phyloP scores from a whole-genome alignment of 2,329 filamentous ascomycete species.

The Pyrenophora tritici-repentis region DNA sequence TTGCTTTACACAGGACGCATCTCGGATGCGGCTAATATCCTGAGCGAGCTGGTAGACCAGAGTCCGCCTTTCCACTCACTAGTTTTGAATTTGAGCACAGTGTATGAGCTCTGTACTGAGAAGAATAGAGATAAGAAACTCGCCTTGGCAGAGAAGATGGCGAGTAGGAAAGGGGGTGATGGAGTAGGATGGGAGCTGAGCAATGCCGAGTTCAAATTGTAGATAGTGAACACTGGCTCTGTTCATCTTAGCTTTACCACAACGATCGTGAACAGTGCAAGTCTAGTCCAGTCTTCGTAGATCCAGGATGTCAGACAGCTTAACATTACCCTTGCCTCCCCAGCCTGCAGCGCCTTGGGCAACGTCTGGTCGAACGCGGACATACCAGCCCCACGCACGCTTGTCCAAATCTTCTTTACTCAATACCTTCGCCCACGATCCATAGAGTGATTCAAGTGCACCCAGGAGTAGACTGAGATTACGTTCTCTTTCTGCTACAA shows the following conservation, averaged over 20 bases:
- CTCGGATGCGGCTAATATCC: slow-evolving; percentile 62
- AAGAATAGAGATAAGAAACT: slow-evolving; percentile 71
- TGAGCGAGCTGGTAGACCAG: slow-evolving; percentile 68
- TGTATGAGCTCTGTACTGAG: slow-evolving; percentile 91
- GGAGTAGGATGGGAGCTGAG: slow-evolving; percentile 69
- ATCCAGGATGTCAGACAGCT: slow-evolving; percentile 63
- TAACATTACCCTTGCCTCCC: slow-evolving; percentile 78
- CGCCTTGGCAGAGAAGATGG: slow-evolving; percentile 71
- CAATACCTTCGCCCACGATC: slow-evolving; percentile 73
- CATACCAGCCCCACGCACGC: slow-evolving; percentile 82
- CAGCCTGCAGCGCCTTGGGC: slow-evolving; percentile 75
- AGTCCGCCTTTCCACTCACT: slow-evolving; percentile 71
- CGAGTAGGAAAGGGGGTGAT: slow-evolving; percentile 60
- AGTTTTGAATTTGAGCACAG: slow-evolving; percentile 85
- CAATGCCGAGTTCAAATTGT: slow-evolving; percentile 78
- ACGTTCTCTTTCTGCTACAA: slow-evolving; percentile 66
- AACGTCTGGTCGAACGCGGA: slow-evolving; percentile 75
- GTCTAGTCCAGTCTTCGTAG: slow-evolving; percentile 24
- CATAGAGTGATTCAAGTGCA: slow-evolving; percentile 71
- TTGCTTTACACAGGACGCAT: slow-evolving; percentile 81
- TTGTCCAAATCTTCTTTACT: slow-evolving; percentile 70
- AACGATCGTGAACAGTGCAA: too few relatives aligned
- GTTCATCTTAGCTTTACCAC: too few relatives aligned
- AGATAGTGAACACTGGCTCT: not conserved
- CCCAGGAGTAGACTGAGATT: slow-evolving; percentile 73